A percentile compares a stretch with the other conserved stretches of the same genome.
Evolutionary conservation across 2,329 filamentous ascomycete species (phyloP).

Genomic region (Epichloe sylvatica): DNA sequence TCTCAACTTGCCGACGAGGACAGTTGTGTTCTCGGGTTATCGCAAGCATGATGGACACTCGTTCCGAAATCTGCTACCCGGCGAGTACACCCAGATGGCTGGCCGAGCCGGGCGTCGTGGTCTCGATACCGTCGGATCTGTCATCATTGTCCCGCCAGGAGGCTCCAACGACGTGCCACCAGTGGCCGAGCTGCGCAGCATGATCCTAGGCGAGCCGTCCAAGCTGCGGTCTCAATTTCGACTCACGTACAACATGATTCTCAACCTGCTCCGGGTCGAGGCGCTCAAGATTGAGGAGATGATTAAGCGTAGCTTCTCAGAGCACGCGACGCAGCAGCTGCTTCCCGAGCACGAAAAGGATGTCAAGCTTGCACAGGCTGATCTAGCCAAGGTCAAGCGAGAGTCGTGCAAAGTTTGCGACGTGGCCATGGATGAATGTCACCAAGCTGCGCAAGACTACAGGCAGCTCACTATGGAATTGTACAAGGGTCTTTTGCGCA

Average conservation of each 20-base stretch:
- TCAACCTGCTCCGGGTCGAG: conserved; percentile 88
- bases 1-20: conserved; percentile 85
- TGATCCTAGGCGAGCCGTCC: conserved; percentile 92
- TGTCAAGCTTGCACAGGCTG: conserved; percentile 81
- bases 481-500: conserved; percentile 60
- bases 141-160: conserved; percentile 79
- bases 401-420: conserved; percentile 76
- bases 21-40: conserved; percentile 94
- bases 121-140: conserved; percentile 80
- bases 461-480: conserved; percentile 68
- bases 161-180: conserved; percentile 76
- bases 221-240: conserved; percentile 94
- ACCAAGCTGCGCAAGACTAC: conserved; percentile 68
- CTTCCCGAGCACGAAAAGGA: conserved; percentile 92
- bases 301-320: conserved; percentile 99
- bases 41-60: conserved; percentile 89
- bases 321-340: conserved; percentile 89
- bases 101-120: conserved; percentile 87
- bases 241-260: conserved; percentile 98
- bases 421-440: conserved; percentile 62
- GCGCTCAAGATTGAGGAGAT: conserved; percentile 98
- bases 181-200: conserved; percentile 67
- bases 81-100: conserved; percentile 98
- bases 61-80: conserved; percentile 81
- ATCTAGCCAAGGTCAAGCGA: conserved; percentile 77